Evolutionary conservation across 2,329 filamentous ascomycete species (phyloP), one percentile per base, ranked within the genome.

Genomic region (Cladophialophora carrionii): DNA sequence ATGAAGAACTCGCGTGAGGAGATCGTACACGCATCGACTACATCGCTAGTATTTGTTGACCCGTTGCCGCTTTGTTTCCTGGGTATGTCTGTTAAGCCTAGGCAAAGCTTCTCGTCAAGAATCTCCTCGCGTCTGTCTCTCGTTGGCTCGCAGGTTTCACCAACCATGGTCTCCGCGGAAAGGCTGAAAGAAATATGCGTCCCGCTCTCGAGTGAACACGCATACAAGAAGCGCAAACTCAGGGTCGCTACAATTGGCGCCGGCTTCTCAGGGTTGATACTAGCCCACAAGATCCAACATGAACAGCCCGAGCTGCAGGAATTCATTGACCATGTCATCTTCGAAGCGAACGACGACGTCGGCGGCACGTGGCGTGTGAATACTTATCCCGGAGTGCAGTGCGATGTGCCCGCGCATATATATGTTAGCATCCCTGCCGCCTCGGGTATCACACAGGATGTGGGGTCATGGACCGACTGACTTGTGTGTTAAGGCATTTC

Each of bases 341-440:
- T 80, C 61, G 80, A 82, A 68, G 76, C 77, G 65, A 73, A 76
- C 57, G 57, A 63, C 8, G 74, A 76, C 20, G 66, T 81, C 22
- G 79, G 78, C 7, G 79, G 79, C 4, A 80, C 79, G 0, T 77
- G 75, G 76, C 69, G 77, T 3, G 78, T 78, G 54, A 81, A 81
- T 55, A 71, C 71, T 1, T 80, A 79, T 64, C 78, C 78, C 0
- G 79, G 79, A 4, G 77, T 69, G 8, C 61, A 63, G 49, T 91
- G 88, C 70, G 88, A 90, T 73, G 85, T 91, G 14, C 87, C 88
- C 0, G 84, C 87, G 0, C 87, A 90, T 73, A 87, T 88, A 22
- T 91, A 91, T 71, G 88, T 68, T 53, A 53, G 63, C 24, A 14
- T 26, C 12, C 10, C 90, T 72, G 84, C 84, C 6, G 10, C 17